Evolutionary conservation across 2,329 filamentous ascomycete genomes (phyloP).

Genomic region (Penicillium vulpinum): DNA sequence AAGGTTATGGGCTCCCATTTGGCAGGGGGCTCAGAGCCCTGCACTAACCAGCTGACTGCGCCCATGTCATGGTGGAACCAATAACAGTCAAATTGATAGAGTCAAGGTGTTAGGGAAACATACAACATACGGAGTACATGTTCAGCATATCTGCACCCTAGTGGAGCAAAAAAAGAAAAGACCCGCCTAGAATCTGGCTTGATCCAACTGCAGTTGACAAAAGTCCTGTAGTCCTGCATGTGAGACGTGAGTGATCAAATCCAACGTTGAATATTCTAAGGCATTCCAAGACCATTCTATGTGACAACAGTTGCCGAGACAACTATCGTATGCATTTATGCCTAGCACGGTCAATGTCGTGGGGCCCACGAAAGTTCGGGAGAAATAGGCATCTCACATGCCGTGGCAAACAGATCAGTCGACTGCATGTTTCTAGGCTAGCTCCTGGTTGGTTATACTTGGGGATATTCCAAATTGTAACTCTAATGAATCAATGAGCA

Average conservation of each 20-base stretch:
- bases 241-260: slow-evolving; percentile 6
- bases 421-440: background rate
- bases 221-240: background rate
- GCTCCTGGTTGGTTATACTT: background rate
- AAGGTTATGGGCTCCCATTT: background rate
- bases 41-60: slow-evolving; percentile 5
- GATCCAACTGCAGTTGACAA: background rate
- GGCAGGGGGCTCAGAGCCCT: background rate
- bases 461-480: background rate
- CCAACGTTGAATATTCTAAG: slow-evolving; percentile 18
- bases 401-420: slow-evolving; percentile 14
- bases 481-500: background rate
- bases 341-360: slow-evolving; percentile 30
- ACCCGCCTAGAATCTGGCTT: background rate
- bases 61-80: background rate
- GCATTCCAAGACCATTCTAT: slow-evolving; percentile 22
- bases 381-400: slow-evolving; percentile 9
- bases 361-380: slow-evolving; percentile 34
- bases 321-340: slow-evolving; percentile 2
- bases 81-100: background rate
- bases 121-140: background rate
- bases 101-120: background rate
- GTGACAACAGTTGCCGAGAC: slow-evolving; percentile 11
- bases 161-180: background rate
- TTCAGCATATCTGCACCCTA: background rate